These are phyloP conservation scores for Vitis vinifera DNA, from an alignment of 164 flowering plant species.

Conservation along the genomic window ASM3070453v1 NC_081815.1:109501-110000, in stretches of 20 bases:
- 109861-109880: not conserved
- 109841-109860: not conserved
- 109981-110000: conserved; percentile 99
- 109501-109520: no score
- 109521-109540: no score
- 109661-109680: no score
- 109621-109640: no score
- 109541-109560: no score
- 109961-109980: conserved; percentile 96
- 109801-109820: not conserved
- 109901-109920: conserved; percentile 97
- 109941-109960: conserved; percentile 92
- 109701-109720: not conserved
- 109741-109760: not conserved
- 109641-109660: no score
- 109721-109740: not conserved
- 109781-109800: not conserved
- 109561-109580: no score
- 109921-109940: conserved; percentile 97
- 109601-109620: no score
- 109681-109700: no score
- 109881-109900: conserved; percentile 32
- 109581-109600: no score
- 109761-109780: not conserved
- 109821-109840: no score